A percentile compares a stretch with the other conserved stretches of the same genome.
phyloP scores from a whole-genome alignment of 805 yeast genomes.

The Spencermartinsiella europaea region DNA sequence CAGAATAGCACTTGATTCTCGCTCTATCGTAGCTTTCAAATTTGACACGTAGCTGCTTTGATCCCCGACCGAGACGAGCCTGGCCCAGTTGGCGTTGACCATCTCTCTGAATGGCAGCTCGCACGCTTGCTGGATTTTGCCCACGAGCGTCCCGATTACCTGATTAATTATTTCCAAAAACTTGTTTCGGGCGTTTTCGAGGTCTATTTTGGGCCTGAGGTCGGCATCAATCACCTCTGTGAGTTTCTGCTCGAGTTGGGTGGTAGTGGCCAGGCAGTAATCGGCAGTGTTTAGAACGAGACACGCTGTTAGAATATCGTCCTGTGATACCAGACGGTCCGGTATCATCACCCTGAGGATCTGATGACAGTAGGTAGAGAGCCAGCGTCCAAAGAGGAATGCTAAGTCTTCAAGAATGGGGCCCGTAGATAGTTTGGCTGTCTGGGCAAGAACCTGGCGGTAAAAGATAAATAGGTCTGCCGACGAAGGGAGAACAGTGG shows the following conservation, averaged over 20 bases:
- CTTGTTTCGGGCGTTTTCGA: constrained; percentile 51
- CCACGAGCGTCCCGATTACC: constrained; percentile 51
- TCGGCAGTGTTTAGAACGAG: constrained; percentile 83
- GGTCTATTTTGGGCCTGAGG: constrained; percentile 40
- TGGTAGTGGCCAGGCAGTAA: constrained; percentile 72
- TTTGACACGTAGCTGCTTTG: constrained; percentile 67
- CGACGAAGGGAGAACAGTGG: constrained; percentile 73
- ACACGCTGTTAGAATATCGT: constrained; percentile 62
- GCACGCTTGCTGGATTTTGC: constrained; percentile 55
- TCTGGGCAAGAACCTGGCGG: constrained; percentile 65
- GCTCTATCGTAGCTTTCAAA: constrained; percentile 42
- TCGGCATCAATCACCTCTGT: constrained; percentile 39
- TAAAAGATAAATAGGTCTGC: constrained; percentile 80
- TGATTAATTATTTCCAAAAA: constrained; percentile 55
- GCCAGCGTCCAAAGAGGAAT: constrained; percentile 58
- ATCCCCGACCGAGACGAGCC: constrained; percentile 58
- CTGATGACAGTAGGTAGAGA: constrained; percentile 51
- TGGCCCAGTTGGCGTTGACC: constrained; percentile 68
- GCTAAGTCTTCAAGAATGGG: constrained; percentile 44
- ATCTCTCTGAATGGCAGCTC: constrained; percentile 81
- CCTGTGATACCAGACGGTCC: constrained; percentile 40
- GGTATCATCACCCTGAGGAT: constrained; percentile 50
- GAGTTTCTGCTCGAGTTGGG: constrained; percentile 66
- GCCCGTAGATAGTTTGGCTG: constrained; percentile 51
- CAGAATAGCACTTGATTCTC: constrained; percentile 38